phyloP scores from a whole-genome alignment of 176 grass and related monocot species.

The Eragrostis nindensis region DNA sequence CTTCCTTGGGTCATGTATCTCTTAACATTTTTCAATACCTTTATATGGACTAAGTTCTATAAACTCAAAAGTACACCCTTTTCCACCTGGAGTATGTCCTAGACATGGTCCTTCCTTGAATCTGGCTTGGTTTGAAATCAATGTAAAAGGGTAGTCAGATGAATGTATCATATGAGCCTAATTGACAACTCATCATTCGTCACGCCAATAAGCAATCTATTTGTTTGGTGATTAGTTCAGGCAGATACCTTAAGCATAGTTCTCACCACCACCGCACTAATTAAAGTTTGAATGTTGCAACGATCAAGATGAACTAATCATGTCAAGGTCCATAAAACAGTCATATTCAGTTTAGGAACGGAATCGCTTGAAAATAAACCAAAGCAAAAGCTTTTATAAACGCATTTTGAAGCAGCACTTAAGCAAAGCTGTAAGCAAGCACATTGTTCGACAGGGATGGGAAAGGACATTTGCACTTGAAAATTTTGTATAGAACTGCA shows the following conservation, averaged over 20 bases:
- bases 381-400: background rate
- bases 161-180: background rate
- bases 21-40: too few relatives aligned
- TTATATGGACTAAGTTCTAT: background rate
- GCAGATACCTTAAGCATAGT: background rate
- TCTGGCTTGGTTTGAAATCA: background rate
- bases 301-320: background rate
- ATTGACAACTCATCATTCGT: background rate
- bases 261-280: background rate
- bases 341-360: background rate
- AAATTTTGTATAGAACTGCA: background rate
- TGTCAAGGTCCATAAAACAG: background rate
- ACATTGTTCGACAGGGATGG: background rate
- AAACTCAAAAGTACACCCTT: background rate
- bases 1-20: background rate
- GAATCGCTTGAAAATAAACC: background rate
- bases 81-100: background rate
- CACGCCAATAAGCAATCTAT: background rate
- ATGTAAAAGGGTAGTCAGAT: background rate
- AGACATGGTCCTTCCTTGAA: background rate
- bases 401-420: background rate
- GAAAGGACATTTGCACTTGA: background rate
- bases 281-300: background rate
- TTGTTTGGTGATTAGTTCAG: background rate
- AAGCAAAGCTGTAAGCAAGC: background rate